Base-by-base conservation (phyloP, 2,329 filamentous ascomycete genomes). In the Talaromyces sp. region DNA sequence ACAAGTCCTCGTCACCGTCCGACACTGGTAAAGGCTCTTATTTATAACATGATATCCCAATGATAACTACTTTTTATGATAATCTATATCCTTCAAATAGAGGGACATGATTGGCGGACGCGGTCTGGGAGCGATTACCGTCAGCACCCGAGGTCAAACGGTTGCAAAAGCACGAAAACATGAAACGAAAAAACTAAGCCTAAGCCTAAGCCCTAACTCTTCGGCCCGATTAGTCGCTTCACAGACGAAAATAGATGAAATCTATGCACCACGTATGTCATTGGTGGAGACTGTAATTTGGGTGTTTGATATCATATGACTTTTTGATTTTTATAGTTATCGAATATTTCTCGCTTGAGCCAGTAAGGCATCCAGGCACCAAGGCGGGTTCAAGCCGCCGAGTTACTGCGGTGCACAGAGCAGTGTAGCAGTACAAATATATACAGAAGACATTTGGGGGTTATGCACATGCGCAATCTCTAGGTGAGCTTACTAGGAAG, bases 1-100 rank as follows among this genome's bases (percentile, higher is more conserved):
- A 63, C 76, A 77, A 64, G 77, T 80, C 5, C 69, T 93, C 22
- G 75, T 92, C 3, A 86, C 85, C 69, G 86, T 88, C 59, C 82
- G 88, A 61, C 90, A 92, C 76, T 92, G 90, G 89, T 93, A 72
- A 63, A n/a, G 22, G 34, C 36, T n/a, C 13, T 25, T 62, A 36
- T 54, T 15, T 38, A 53, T 62, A 25, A 5, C n/a, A 22, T 17
- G n/a, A 38, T 40, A 17, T 40, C 19, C 34, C 8, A 51, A 51
- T 51, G 25, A 29, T 29, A 47, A 25, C 25, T 51, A 7, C 10
- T 49, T 25, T 25, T 49, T 22, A 17, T 27, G 13, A 49, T 49
- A 49, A 13, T 7, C 7, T 7, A 38, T 17, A 38, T 15, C 15
- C 13, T 15, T 51, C 2, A 3, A 31, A 34, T 31, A 11, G 22